Evolutionary conservation across 169 alveolate genomes (phyloP).

Genomic region (Plasmodium adleri): DNA sequence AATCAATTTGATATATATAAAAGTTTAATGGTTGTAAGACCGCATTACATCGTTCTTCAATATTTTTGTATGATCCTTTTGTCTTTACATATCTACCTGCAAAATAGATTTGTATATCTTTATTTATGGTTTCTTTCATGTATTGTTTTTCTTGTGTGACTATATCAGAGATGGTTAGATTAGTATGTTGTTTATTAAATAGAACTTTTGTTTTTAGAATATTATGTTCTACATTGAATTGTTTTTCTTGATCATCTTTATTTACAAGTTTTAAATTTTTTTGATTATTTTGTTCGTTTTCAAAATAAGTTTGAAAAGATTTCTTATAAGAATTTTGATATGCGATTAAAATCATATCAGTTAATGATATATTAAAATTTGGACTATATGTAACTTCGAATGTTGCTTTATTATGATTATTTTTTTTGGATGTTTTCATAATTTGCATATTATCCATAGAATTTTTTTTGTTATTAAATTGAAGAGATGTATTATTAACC

Average conservation of each 20-base stretch:
- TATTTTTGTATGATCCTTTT: slow-evolving; percentile 33
- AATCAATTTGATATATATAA: slow-evolving; percentile 1
- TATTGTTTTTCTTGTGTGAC: slow-evolving; percentile 16
- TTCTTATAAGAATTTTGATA: slow-evolving; percentile 16
- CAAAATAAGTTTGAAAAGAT: slow-evolving; percentile 16
- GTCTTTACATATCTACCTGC: slow-evolving; percentile 58
- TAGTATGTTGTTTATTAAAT: not conserved
- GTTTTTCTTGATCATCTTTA: not conserved
- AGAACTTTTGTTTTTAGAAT: slow-evolving; percentile 30
- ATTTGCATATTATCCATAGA: slow-evolving; percentile 2
- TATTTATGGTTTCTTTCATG: slow-evolving; percentile 23
- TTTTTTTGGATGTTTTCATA: slow-evolving; percentile 6
- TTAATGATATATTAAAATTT: slow-evolving; percentile 30
- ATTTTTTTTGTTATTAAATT: slow-evolving; percentile 15
- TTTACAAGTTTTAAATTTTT: not conserved
- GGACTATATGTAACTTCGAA: slow-evolving; percentile 25
- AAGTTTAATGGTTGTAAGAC: slow-evolving; percentile 56
- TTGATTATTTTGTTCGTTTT: not conserved
- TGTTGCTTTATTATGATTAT: not conserved
- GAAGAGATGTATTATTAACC: slow-evolving; percentile 22
- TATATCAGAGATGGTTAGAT: slow-evolving; percentile 21
- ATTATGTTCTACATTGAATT: not conserved
- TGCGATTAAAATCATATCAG: slow-evolving; percentile 47
- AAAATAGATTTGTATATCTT: slow-evolving; percentile 16
- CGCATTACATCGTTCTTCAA: slow-evolving; percentile 67